Evolutionary conservation across 2,329 filamentous ascomycete genomes (phyloP), one percentile per base, ranked within the genome.

Genomic region (Talaromyces sp.): DNA sequence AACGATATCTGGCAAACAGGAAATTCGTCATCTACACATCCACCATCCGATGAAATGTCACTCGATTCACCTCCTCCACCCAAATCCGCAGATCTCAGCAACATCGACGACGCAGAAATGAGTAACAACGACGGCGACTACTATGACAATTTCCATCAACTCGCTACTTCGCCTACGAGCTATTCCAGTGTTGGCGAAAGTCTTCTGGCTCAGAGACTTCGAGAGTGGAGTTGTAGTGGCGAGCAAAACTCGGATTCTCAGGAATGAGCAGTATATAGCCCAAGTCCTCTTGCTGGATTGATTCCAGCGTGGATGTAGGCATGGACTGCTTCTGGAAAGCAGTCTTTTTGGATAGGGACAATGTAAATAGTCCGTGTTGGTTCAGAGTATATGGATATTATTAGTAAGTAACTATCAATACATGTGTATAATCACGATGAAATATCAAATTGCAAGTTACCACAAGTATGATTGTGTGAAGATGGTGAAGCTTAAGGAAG

Each of bases 121-220:
- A 43, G 67, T 8, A 63, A 67, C 75, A 76, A 67, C 75, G 76
- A 58, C 70, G 70, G 49, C 74, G 78, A 69, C 70, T 74, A 64
- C 68, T 92, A 93, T 72, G 85, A 86, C 72, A 93, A 93, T 73
- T 84, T 92, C 22, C 87, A 74, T 70, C 90, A 85, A 73, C 88
- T 43, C 83, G 86, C 1, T 85, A 86, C 81, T 0, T 88, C 84
- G 69, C 63, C 73, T 70, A 25, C 74, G 70, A 8, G 75, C 74
- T 61, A 76, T 74, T 58, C 64, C n/a, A 62, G 85, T 3, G 78
- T 78, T 1, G 82, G 85, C 4, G 89, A 92, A 71, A 86, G 91
- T 2, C 77, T 95, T 17, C 79, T 95, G 17, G 91, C 91, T 11
- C 87, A 87, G 73, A 84, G 88, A 65, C 78, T 94, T 53, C 84